phyloP scores from a whole-genome alignment of 164 flowering plant genomes.

The Annona cherimola region DNA sequence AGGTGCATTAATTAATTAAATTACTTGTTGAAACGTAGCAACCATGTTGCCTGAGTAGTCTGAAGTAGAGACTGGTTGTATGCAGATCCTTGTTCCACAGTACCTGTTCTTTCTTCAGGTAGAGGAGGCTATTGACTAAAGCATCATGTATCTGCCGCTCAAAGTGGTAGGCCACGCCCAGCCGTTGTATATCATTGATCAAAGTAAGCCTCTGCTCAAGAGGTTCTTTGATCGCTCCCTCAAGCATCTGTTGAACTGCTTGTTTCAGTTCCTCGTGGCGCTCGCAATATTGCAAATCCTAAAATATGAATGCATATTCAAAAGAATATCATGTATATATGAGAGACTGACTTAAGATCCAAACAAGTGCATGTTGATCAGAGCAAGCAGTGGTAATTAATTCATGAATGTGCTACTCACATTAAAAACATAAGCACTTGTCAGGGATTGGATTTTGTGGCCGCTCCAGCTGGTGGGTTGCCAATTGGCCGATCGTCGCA shows the following conservation, averaged over 20 bases:
- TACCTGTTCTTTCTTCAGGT: not conserved
- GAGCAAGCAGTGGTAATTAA: no score
- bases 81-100: not conserved
- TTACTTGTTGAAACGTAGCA: not conserved
- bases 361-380: no score
- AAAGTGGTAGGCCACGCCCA: conserved; percentile 2
- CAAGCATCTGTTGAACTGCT: not conserved
- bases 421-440: no score
- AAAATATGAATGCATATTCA: no score
- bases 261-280: not conserved
- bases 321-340: no score
- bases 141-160: not conserved
- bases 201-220: not conserved
- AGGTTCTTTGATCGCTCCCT: not conserved
- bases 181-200: not conserved
- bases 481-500: no score
- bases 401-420: no score
- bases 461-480: no score
- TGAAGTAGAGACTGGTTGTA: not conserved
- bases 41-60: not conserved
- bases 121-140: not conserved
- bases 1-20: no score
- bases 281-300: not conserved
- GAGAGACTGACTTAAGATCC: no score
- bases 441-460: no score